phyloP scores from a whole-genome alignment of 306 rosid species.

The Prunus mongolica region DNA sequence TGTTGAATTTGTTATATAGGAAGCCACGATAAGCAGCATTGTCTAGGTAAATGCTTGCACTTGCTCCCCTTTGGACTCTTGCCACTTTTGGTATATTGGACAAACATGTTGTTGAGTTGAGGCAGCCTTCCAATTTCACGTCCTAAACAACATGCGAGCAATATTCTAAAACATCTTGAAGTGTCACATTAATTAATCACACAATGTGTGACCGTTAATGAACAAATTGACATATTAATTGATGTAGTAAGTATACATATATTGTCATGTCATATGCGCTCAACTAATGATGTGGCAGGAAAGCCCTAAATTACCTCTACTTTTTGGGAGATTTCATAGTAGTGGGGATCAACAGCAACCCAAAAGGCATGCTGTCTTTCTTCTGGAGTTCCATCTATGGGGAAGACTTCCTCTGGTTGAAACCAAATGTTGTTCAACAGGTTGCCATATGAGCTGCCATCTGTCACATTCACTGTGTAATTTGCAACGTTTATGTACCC shows the following conservation, averaged over 20 bases:
- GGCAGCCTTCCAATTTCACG: constrained; percentile 35
- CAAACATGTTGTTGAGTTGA: constrained; percentile 55
- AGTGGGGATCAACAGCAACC: constrained; percentile 41
- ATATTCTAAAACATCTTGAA: background rate
- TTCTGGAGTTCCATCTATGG: constrained; percentile 53
- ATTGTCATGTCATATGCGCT: no score
- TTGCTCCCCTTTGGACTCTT: constrained; percentile 42
- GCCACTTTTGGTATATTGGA: constrained; percentile 37
- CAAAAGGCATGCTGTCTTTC: constrained; percentile 51
- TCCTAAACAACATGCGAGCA: constrained; percentile 20
- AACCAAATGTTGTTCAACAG: constrained; percentile 57
- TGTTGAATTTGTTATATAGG: constrained; percentile 39
- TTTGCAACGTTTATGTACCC: constrained; percentile 48
- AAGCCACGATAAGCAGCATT: constrained; percentile 50
- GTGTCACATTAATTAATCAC: background rate
- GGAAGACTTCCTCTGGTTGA: constrained; percentile 58
- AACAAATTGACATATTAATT: no score
- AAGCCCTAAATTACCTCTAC: constrained; percentile 23
- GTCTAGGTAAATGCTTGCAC: constrained; percentile 48
- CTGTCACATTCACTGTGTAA: constrained; percentile 34
- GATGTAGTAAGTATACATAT: no score
- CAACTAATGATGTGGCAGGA: no score
- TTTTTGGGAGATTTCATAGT: constrained; percentile 26
- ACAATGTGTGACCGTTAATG: no score
- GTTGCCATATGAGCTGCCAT: constrained; percentile 26